Conservation (phyloP, 352 stramenopile species). For the Aphanomyces cochlioides region DNA sequence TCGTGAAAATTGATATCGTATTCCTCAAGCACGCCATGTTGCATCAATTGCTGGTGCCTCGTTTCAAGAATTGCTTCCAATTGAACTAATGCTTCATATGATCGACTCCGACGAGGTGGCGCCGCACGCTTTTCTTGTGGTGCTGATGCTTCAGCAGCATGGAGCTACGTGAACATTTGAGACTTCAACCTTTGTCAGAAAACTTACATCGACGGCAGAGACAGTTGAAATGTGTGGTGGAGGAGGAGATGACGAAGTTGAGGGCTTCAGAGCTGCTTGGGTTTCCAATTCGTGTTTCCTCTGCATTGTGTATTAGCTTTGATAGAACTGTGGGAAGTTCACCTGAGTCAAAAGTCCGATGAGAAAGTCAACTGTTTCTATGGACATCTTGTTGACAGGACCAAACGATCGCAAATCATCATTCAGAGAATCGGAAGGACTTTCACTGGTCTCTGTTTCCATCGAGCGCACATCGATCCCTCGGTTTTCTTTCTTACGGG, state of each 20-base stretch:
- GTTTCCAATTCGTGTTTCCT: no score
- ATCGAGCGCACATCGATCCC: background rate
- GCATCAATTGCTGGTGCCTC: constrained; percentile 67
- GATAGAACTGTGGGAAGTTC: no score
- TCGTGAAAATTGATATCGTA: background rate
- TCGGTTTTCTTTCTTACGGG: background rate
- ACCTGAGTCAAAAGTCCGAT: constrained; percentile 43
- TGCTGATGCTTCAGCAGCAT: background rate
- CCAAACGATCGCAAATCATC: constrained; percentile 42
- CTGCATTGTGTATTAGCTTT: no score
- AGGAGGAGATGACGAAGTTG: no score
- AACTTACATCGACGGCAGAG: no score
- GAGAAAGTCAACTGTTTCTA: constrained; percentile 65
- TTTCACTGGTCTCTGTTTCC: constrained; percentile 6
- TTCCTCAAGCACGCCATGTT: constrained; percentile 36
- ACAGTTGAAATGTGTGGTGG: no score
- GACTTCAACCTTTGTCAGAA: no score
- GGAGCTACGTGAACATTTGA: no score
- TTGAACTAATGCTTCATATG: constrained; percentile 70
- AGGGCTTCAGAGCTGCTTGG: no score
- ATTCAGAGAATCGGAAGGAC: background rate
- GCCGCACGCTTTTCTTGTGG: background rate
- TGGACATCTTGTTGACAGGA: constrained; percentile 46
- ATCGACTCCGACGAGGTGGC: constrained; percentile 38
- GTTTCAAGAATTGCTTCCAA: constrained; percentile 69